Evolutionary conservation across 2,329 filamentous ascomycete species (phyloP), one percentile per base, ranked within the genome.

Genomic region (Ophiocordyceps robertsii): DNA sequence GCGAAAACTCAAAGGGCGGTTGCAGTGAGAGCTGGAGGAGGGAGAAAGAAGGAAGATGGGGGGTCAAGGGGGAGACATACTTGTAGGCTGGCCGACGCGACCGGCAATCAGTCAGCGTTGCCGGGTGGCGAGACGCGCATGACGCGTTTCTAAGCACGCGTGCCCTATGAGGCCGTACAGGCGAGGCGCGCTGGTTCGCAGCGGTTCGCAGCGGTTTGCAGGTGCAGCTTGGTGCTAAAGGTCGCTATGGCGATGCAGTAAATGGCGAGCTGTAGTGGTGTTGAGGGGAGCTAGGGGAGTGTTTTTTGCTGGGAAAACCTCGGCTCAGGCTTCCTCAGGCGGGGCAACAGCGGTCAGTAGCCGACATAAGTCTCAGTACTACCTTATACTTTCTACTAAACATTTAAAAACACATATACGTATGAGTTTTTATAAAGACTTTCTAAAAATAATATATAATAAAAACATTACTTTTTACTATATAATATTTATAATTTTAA

Each of bases 271-370:
- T 42, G 16, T 24, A 44, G 46, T 45, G 46, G 44, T 48, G 43
- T 44, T 47, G 40, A 31, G 32, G 37, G 36, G 40, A 32, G 37
- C 24, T 38, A 17, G 13, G 37, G 37, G 19, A 38, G 37, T 27
- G n/a, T 38, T 43, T 46, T 30, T 36, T n/a, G 40, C 42, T 47
- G 48, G 48, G 38, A 43, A 41, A 48, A 46, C 45, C 39, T 48
- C 48, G 48, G 48, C 12, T 19, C 12, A 21, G 10, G 6, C 33
- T 2, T 5, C 35, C 33, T 10, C 17, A 19, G 41, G 33, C 14
- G 40, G 36, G 35, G 29, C 29, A 32, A 11, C 11, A 19, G 37
- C 30, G 19, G 30, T 30, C 35, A 37, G 40, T 33, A 29, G 39
- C 4, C n/a, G 31, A 3, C n/a, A n/a, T n/a, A n/a, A n/a, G n/a